Conservation (phyloP, 257 asterid species). For the Linaria vulgaris region DNA sequence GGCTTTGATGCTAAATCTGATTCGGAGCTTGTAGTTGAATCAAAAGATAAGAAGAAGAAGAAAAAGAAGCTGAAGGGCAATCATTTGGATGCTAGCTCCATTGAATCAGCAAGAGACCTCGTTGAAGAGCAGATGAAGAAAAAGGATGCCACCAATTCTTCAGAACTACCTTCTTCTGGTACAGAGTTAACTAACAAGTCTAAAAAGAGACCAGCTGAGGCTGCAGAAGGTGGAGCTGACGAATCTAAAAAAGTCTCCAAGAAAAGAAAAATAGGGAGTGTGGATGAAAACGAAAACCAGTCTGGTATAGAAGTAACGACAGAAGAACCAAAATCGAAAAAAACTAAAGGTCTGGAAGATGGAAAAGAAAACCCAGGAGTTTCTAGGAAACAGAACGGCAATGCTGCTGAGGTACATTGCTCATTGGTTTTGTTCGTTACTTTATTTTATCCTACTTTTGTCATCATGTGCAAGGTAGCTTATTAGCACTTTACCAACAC, state of each 20-base stretch:
- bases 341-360: slow-evolving; percentile 47
- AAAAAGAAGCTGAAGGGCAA: slow-evolving; percentile 25
- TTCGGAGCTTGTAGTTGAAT: slow-evolving; percentile 25
- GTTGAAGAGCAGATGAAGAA: slow-evolving; percentile 27
- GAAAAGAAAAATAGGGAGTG: slow-evolving; percentile 61
- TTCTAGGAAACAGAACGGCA: slow-evolving; percentile 40
- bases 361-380: slow-evolving; percentile 43
- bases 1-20: too few species aligned
- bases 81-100: slow-evolving; percentile 20
- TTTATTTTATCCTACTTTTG: neutral
- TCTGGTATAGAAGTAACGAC: slow-evolving; percentile 36
- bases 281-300: slow-evolving; percentile 48
- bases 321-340: slow-evolving; percentile 65
- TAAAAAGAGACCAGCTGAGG: slow-evolving; percentile 30
- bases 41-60: slow-evolving; percentile 36
- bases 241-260: slow-evolving; percentile 52
- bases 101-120: neutral
- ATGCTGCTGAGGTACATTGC: slow-evolving; percentile 56
- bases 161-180: slow-evolving; percentile 17
- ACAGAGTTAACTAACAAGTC: slow-evolving; percentile 16
- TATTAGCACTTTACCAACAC: neutral
- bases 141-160: slow-evolving; percentile 17
- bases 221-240: slow-evolving; percentile 37
- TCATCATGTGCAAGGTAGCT: slow-evolving; percentile 5
- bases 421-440: slow-evolving; percentile 12